These are phyloP conservation scores for Suhomyces atakaporum DNA, from an alignment of 1,139 yeast genomes.

Conservation along the genomic window DNA sequence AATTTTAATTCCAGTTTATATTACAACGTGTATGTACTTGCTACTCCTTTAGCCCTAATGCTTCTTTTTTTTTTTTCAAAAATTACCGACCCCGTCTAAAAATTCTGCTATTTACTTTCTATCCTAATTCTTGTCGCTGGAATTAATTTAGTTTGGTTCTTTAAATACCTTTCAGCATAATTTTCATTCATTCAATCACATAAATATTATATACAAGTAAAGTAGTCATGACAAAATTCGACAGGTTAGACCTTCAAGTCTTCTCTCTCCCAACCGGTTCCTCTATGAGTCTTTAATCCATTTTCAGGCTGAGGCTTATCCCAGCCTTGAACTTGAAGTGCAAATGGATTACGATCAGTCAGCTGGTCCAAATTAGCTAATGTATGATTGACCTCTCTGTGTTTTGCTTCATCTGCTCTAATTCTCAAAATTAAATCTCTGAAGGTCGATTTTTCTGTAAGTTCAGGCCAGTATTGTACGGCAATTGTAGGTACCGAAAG, in stretches of 20 bases:
- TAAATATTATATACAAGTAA: too few relatives aligned
- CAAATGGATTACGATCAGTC: constrained; percentile 69
- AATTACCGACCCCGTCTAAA: too few relatives aligned
- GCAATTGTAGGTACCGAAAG: constrained; percentile 59
- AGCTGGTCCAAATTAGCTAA: constrained; percentile 62
- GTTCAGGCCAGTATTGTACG: constrained; percentile 61
- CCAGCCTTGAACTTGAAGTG: constrained; percentile 41
- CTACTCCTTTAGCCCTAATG: too few relatives aligned
- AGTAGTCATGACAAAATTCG: too few relatives aligned
- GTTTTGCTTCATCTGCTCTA: constrained; percentile 70
- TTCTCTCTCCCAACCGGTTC: constrained; percentile 65
- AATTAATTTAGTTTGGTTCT: too few relatives aligned
- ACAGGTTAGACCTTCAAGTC: constrained; percentile 30
- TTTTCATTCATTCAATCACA: too few relatives aligned
- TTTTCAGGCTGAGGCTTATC: constrained; percentile 56
- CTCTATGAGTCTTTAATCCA: constrained; percentile 49
- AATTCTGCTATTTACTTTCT: too few relatives aligned
- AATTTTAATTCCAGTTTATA: too few relatives aligned
- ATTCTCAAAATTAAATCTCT: constrained; percentile 61
- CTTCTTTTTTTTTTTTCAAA: too few relatives aligned
- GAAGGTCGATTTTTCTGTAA: constrained; percentile 51
- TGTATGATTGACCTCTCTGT: constrained; percentile 76
- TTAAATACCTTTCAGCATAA: too few relatives aligned
- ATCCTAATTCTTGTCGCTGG: too few relatives aligned
- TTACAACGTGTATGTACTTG: too few relatives aligned